Conservation (phyloP, 78 protist species). For the Blattamonas nauphoetae region DNA sequence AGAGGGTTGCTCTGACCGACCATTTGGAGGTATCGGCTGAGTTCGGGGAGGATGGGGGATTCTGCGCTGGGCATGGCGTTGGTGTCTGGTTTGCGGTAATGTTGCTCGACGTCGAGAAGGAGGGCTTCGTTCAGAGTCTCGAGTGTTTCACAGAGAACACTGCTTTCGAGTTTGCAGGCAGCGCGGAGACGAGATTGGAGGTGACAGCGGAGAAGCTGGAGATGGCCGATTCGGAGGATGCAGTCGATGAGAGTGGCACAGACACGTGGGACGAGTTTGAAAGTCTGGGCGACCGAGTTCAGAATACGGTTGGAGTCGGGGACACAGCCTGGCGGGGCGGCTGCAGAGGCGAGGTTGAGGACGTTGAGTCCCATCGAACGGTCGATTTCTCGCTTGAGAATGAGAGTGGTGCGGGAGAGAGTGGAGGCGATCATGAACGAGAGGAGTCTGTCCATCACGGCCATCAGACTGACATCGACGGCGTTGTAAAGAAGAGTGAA, state of each 20-base stretch:
- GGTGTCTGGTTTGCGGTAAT: slow-evolving; percentile 40
- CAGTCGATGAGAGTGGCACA: neutral
- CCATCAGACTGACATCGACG: slow-evolving; percentile 56
- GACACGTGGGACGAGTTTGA: neutral
- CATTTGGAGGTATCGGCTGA: slow-evolving; percentile 53
- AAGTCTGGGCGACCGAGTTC: neutral
- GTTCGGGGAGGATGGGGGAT: slow-evolving; percentile 48
- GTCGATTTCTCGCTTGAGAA: neutral
- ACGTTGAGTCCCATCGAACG: neutral
- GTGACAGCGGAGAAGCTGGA: slow-evolving; percentile 65
- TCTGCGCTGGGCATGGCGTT: slow-evolving; percentile 68
- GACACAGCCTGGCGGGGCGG: neutral
- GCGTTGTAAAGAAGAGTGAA: slow-evolving; percentile 38
- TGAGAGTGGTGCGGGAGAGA: slow-evolving; percentile 28
- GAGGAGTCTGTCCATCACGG: slow-evolving; percentile 61
- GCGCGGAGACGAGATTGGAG: slow-evolving; percentile 25
- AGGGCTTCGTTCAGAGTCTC: slow-evolving; percentile 4
- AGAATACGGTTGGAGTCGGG: neutral
- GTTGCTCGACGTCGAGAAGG: slow-evolving; percentile 9
- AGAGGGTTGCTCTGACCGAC: slow-evolving; percentile 62
- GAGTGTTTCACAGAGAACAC: neutral
- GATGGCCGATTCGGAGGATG: slow-evolving; percentile 42
- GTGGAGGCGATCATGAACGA: slow-evolving; percentile 66
- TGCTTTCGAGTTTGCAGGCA: neutral
- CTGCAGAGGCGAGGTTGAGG: neutral